Evolutionary conservation across 768 basidiomycete genomes (phyloP).

Genomic region (Boletus barrowsii): DNA sequence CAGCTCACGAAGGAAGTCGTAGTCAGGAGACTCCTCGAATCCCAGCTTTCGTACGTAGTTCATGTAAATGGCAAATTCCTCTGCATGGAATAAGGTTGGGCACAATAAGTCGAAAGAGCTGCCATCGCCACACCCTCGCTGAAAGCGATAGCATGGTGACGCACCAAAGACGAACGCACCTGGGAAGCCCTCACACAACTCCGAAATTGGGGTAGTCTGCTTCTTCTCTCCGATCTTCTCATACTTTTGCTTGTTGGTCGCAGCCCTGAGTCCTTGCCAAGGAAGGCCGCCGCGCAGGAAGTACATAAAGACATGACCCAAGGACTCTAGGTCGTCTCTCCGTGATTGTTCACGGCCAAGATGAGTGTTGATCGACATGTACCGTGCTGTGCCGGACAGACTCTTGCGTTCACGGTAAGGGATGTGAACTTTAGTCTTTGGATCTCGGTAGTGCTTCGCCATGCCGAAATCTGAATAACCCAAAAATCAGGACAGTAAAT

Average conservation of each 20-base stretch:
- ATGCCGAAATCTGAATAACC: conserved; percentile 83
- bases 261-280: conserved; percentile 97
- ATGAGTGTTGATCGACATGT: conserved; percentile 99
- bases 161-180: conserved; percentile 41
- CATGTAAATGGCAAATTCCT: conserved; percentile 98
- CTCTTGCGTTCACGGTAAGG: conserved; percentile 99
- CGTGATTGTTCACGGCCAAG: conserved; percentile 93
- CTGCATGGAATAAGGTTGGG: conserved; percentile 28
- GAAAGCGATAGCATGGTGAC: neutral
- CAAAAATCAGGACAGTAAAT: conserved; percentile 7
- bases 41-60: conserved; percentile 98
- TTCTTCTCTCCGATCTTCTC: conserved; percentile 99
- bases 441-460: conserved; percentile 99
- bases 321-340: conserved; percentile 92
- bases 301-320: conserved; percentile 99
- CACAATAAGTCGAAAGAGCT: neutral
- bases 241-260: conserved; percentile 99
- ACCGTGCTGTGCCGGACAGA: conserved; percentile 92
- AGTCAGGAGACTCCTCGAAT: conserved; percentile 96
- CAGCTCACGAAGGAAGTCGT: conserved; percentile 94
- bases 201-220: conserved; percentile 86
- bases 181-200: conserved; percentile 96
- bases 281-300: conserved; percentile 94
- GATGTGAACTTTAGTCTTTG: conserved; percentile 95
- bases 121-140: neutral